Percentiles rank a stretch among this genome's conserved stretches.
phyloP scores from a whole-genome alignment of 176 grass and related monocot genomes.

The Eragrostis curvula region DNA sequence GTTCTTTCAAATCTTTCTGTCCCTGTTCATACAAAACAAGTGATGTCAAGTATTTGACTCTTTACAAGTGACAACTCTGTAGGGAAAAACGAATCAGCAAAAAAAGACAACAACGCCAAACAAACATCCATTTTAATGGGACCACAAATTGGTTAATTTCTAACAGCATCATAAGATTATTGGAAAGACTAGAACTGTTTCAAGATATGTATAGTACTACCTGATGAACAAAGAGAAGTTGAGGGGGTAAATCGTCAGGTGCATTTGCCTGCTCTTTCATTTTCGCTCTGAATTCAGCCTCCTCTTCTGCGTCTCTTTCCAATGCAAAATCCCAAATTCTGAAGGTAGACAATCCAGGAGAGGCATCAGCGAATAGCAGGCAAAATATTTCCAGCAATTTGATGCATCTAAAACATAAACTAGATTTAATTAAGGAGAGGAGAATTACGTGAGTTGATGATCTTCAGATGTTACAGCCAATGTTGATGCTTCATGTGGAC shows the following conservation, averaged over 20 bases:
- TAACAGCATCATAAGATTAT: not conserved
- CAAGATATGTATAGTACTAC: slow-evolving; percentile 33
- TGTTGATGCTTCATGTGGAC: slow-evolving; percentile 87
- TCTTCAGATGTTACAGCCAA: slow-evolving; percentile 87
- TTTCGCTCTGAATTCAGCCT: slow-evolving; percentile 83
- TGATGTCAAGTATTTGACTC: slow-evolving; percentile 25
- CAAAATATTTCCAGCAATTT: not conserved
- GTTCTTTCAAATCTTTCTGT: slow-evolving; percentile 94
- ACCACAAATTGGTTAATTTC: not conserved
- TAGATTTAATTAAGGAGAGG: no score
- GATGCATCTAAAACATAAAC: no score
- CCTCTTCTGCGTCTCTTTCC: slow-evolving; percentile 89
- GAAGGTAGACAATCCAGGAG: not conserved
- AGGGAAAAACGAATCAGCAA: no score
- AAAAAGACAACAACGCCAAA: no score
- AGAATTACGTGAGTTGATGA: slow-evolving; percentile 79
- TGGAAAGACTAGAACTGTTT: not conserved
- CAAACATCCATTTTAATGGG: not conserved
- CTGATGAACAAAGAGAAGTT: slow-evolving; percentile 95
- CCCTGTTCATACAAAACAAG: slow-evolving; percentile 54
- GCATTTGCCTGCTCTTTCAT: slow-evolving; percentile 83
- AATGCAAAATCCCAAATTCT: slow-evolving; percentile 95
- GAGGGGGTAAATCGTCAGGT: slow-evolving; percentile 88
- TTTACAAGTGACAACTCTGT: no score
- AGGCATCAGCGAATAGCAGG: not conserved